Evolutionary conservation across 2,329 filamentous ascomycete genomes (phyloP).

Genomic region (Ilyonectria robusta): DNA sequence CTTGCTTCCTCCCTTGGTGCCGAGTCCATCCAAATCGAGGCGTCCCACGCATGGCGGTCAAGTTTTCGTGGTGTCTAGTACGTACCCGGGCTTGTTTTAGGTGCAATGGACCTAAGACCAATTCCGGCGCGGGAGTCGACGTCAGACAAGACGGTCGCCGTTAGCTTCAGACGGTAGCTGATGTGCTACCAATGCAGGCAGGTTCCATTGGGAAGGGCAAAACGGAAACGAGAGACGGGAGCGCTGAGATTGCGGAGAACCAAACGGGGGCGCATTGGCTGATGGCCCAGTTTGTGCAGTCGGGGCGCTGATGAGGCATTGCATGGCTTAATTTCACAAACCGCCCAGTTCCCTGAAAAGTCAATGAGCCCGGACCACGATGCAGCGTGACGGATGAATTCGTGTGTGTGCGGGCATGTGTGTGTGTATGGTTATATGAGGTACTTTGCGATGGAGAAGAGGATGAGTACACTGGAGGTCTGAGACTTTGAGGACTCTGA

Average conservation of each 20-base stretch:
- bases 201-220: slow-evolving; percentile 6
- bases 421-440: neutral
- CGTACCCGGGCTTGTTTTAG: slow-evolving; percentile 22
- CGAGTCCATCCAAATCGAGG: neutral
- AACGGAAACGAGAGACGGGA: slow-evolving; percentile 3
- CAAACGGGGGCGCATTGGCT: slow-evolving; percentile 19
- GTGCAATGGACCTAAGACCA: slow-evolving; percentile 15
- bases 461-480: slow-evolving; percentile 1
- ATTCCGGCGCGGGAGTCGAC: slow-evolving; percentile 21
- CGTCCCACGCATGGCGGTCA: slow-evolving; percentile 14
- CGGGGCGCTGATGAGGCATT: slow-evolving; percentile 18
- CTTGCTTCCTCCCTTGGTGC: slow-evolving; percentile 5
- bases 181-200: slow-evolving; percentile 1
- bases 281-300: neutral
- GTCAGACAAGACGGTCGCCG: slow-evolving; percentile 23
- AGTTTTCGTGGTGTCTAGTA: neutral
- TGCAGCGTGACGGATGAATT: slow-evolving; percentile 6
- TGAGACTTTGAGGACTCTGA: slow-evolving; percentile 15
- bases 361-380: slow-evolving; percentile 3
- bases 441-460: neutral
- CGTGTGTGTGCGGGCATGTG: neutral
- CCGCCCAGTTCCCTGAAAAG: slow-evolving; percentile 15
- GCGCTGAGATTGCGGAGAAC: slow-evolving; percentile 27
- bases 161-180: slow-evolving; percentile 24
- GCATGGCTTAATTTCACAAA: slow-evolving; percentile 27